A percentile compares a stretch with the other conserved stretches of the same genome.
These are phyloP conservation scores for Annona squamosa DNA, from an alignment of 164 flowering plant genomes.

Conservation along the genomic window DNA sequence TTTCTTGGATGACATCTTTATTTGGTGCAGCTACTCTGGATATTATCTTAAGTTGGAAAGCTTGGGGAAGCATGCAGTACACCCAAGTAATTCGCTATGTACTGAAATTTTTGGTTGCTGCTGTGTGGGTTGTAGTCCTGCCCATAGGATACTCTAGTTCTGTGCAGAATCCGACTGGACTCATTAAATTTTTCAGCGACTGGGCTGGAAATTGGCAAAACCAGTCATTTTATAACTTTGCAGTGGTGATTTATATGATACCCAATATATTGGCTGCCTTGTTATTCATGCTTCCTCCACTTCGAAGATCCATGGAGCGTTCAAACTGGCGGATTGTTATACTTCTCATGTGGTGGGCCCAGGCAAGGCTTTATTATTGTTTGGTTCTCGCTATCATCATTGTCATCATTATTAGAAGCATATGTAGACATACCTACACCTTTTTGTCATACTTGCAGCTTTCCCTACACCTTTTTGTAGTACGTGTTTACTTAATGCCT, in stretches of 20 bases:
- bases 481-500: constrained; percentile 2
- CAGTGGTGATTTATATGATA: constrained; percentile 65
- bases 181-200: constrained; percentile 56
- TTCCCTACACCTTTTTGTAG: background rate
- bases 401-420: no score
- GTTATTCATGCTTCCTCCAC: constrained; percentile 64
- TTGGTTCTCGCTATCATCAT: background rate
- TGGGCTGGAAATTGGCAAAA: constrained; percentile 60
- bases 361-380: constrained; percentile 43
- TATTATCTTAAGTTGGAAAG: constrained; percentile 69
- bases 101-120: constrained; percentile 75
- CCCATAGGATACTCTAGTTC: constrained; percentile 73
- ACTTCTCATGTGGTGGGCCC: constrained; percentile 94
- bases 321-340: constrained; percentile 64
- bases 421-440: no score
- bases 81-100: constrained; percentile 75
- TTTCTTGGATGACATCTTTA: constrained; percentile 9
- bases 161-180: constrained; percentile 68
- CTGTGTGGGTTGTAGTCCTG: constrained; percentile 78
- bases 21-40: constrained; percentile 72
- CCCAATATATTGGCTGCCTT: constrained; percentile 74
- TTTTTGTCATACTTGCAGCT: no score
- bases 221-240: constrained; percentile 59
- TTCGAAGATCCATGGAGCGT: constrained; percentile 77
- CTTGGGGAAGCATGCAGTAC: constrained; percentile 80